phyloP scores from a whole-genome alignment of 192 early-diverging fungal species.

The Lobosporangium transversale region DNA sequence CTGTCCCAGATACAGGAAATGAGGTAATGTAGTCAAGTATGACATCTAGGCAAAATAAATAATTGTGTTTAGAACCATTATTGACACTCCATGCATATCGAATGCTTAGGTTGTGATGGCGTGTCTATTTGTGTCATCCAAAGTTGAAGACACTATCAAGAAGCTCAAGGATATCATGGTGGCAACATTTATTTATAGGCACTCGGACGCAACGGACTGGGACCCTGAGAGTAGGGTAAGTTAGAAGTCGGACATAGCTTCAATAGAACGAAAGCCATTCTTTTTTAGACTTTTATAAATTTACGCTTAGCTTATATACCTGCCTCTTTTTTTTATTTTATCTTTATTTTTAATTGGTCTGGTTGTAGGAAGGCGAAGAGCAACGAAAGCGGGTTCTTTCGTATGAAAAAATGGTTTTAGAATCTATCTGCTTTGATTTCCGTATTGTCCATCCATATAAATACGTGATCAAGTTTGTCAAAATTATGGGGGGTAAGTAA shows the following conservation, averaged over 20 bases:
- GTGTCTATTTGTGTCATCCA: slow-evolving; percentile 83
- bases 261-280: not conserved
- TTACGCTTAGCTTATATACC: not conserved
- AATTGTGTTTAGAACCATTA: too few species aligned
- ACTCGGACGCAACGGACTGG: slow-evolving; percentile 62
- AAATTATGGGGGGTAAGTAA: slow-evolving; percentile 64
- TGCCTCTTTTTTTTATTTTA: not conserved
- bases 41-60: not conserved
- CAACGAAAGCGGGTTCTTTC: slow-evolving; percentile 70
- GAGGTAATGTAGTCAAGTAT: slow-evolving; percentile 34
- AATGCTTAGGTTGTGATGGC: slow-evolving; percentile 55
- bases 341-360: not conserved
- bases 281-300: not conserved
- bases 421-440: slow-evolving; percentile 86
- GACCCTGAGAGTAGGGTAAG: slow-evolving; percentile 64
- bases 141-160: slow-evolving; percentile 90
- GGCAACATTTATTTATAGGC: slow-evolving; percentile 62
- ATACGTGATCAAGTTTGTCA: slow-evolving; percentile 78
- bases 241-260: too few species aligned
- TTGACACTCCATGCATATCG: not conserved
- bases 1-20: slow-evolving; percentile 57
- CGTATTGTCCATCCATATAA: slow-evolving; percentile 77
- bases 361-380: slow-evolving; percentile 68
- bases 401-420: slow-evolving; percentile 78
- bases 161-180: slow-evolving; percentile 83